Base-by-base conservation (phyloP, 2,329 filamentous ascomycete species). In the Aspergillus melleus region DNA sequence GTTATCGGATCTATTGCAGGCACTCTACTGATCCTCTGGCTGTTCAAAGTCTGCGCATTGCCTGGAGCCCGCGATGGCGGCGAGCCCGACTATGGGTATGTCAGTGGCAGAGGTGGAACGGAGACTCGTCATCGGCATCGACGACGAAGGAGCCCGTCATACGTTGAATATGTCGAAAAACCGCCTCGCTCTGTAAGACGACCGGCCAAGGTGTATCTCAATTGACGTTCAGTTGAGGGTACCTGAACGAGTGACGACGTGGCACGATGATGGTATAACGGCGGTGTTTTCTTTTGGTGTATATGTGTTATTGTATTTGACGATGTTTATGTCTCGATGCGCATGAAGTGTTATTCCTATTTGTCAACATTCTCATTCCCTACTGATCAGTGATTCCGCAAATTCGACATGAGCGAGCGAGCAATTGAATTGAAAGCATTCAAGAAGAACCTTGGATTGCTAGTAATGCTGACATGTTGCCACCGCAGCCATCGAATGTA, bases 1-100 rank as follows among this genome's bases (percentile, higher is more conserved):
- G 74, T 77, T 19, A 68, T 77, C 53, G 76, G 76, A 11, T 70
- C 72, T n/a, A 75, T 78, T 42, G 72, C 68, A 4, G 76, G 74
- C 8, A 74, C 72, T 0, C 66, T 77, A 2, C 61, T 77, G 4
- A 54, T 77, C 6, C 60, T 74, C 6, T 77, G 75, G 75, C 65
- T 77, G n/a, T 71, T 71, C 61, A 67, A 68, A 19, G 29, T 71
- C 6, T 74, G 70, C 46, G 58, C 60, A 19, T 52, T 70, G 9
- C 67, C 68, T 4, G 67, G 68, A 0, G 66, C 68, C 2, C 64
- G 60, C 22, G 64, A 63, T 4, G 67, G 66, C 5, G 63, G 59
- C 1, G 61, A 69, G 3, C 60, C 73, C 2, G 68, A 73, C 32
- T 61, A 66, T 32, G 66, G 68, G 39, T 69, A 70, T 55, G 62